Conservation (phyloP, 176 grass and related monocot species). For the Coix lacrymajobi region DNA sequence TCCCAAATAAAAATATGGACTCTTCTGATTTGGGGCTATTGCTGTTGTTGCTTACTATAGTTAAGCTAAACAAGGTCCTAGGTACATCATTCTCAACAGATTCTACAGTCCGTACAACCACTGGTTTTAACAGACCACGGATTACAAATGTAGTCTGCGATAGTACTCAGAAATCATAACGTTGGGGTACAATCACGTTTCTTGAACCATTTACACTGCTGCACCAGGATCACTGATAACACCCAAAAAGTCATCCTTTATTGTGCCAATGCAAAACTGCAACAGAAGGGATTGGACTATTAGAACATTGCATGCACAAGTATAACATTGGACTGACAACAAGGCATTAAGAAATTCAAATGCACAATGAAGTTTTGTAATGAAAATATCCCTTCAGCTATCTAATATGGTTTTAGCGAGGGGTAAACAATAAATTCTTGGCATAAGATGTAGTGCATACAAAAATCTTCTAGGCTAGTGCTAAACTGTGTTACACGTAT, state of each 20-base stretch:
- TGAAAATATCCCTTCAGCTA: not conserved
- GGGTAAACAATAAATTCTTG: not conserved
- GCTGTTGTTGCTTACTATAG: not conserved
- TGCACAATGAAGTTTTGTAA: not conserved
- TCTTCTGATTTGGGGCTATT: not conserved
- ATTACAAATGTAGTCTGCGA: not conserved
- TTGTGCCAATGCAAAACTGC: conserved; percentile 98
- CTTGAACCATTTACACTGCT: conserved; percentile 37
- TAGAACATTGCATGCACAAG: not conserved
- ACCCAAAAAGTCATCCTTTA: conserved; percentile 95
- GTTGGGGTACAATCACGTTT: not conserved
- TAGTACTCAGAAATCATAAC: no score
- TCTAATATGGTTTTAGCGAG: not conserved
- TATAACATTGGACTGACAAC: not conserved
- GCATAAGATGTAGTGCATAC: not conserved
- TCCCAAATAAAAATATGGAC: not conserved
- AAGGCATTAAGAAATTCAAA: not conserved
- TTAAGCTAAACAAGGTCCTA: not conserved
- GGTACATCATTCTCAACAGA: not conserved
- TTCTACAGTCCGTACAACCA: not conserved
- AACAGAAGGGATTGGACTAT: conserved; percentile 2
- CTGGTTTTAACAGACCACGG: not conserved
- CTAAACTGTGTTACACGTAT: no score
- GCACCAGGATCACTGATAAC: conserved; percentile 86
- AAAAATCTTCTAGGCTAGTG: not conserved